phyloP scores from a whole-genome alignment of 2,329 filamentous ascomycete genomes.

The Monosporascus cannonballus region DNA sequence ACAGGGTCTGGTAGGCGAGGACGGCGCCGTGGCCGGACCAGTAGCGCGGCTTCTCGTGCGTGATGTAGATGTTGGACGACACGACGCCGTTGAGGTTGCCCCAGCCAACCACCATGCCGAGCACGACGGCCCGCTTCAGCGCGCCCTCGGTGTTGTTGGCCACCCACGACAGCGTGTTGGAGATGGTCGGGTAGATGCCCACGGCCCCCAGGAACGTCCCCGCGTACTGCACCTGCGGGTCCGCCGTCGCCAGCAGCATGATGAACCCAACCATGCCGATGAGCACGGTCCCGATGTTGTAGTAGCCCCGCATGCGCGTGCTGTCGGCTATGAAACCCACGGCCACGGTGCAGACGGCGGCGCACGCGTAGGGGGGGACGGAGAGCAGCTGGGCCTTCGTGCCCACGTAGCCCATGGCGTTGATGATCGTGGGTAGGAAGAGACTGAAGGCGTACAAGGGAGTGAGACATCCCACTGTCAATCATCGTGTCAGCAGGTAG shows the following conservation, averaged over 20 bases:
- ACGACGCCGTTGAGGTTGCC: slow-evolving; percentile 47
- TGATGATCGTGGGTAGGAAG: slow-evolving; percentile 33
- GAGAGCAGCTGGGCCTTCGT: slow-evolving; percentile 29
- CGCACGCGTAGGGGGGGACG: slow-evolving; percentile 32
- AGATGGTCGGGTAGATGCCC: slow-evolving; percentile 49
- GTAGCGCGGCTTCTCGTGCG: slow-evolving; percentile 40
- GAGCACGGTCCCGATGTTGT: slow-evolving; percentile 43
- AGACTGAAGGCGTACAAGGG: slow-evolving; percentile 12
- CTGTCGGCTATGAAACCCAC: slow-evolving; percentile 42
- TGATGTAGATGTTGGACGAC: slow-evolving; percentile 44
- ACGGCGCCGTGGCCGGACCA: slow-evolving; percentile 42
- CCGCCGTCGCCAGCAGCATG: slow-evolving; percentile 43
- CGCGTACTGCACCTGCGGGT: slow-evolving; percentile 43
- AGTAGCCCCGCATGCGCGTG: slow-evolving; percentile 44
- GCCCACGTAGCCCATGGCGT: slow-evolving; percentile 29
- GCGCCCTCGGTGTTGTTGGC: slow-evolving; percentile 51
- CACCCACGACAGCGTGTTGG: slow-evolving; percentile 50
- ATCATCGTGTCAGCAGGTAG: neutral
- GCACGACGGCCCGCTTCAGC: slow-evolving; percentile 49
- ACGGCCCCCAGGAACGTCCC: slow-evolving; percentile 48
- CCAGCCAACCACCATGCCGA: slow-evolving; percentile 45
- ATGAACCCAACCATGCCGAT: slow-evolving; percentile 49
- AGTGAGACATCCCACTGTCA: slow-evolving; percentile 2
- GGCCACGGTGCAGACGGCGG: slow-evolving; percentile 23
- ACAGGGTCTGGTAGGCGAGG: slow-evolving; percentile 25